Conservation (phyloP, 805 yeast species). For the Saccharomycopsis olivae region DNA sequence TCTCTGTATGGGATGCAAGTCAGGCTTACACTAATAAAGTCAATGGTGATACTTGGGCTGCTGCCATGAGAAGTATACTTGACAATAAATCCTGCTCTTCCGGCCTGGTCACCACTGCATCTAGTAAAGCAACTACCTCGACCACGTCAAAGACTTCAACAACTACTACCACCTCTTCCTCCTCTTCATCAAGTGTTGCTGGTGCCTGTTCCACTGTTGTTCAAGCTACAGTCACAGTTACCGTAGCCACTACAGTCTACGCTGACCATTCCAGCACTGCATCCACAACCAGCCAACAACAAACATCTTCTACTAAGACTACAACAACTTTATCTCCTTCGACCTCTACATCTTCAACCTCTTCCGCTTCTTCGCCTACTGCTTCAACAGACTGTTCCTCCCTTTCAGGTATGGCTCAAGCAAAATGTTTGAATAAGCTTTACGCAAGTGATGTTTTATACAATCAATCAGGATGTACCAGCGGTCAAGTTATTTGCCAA, state of each 20-base stretch:
- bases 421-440: constrained; percentile 34
- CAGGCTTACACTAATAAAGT: constrained; percentile 37
- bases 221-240: not conserved
- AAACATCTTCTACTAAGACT: not conserved
- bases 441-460: constrained; percentile 29
- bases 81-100: constrained; percentile 22
- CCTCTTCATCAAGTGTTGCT: constrained; percentile 6
- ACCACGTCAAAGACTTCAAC: constrained; percentile 6
- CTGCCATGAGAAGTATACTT: constrained; percentile 9
- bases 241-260: not conserved
- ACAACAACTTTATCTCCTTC: constrained; percentile 1
- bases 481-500: constrained; percentile 44
- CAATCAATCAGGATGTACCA: constrained; percentile 26
- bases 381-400: constrained; percentile 17
- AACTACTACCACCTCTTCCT: constrained; percentile 1
- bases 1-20: constrained; percentile 87
- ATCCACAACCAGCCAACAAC: not conserved
- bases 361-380: not conserved
- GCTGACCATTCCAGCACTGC: not conserved
- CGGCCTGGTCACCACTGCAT: not conserved
- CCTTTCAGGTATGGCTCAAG: constrained; percentile 30
- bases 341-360: not conserved
- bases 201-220: not conserved
- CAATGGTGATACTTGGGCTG: constrained; percentile 17
- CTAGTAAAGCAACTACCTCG: constrained; percentile 5